These are phyloP conservation scores for Paracamarosporium sp. DNA, from an alignment of 2,329 filamentous ascomycete species.

Conservation along the genomic window DNA sequence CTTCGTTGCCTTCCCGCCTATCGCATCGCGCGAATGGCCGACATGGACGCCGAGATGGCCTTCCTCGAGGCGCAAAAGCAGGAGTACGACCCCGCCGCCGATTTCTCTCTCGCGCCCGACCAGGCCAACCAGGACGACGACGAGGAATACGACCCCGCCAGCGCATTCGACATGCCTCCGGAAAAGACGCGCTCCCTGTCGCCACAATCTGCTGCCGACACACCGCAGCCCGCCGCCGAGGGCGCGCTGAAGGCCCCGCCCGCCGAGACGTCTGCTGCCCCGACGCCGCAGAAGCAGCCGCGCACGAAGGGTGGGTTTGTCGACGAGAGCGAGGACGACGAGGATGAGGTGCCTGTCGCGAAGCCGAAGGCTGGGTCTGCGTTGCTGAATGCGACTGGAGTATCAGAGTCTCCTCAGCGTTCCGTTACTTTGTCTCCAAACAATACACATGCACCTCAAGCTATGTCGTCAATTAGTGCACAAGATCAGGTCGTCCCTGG, in stretches of 20 bases:
- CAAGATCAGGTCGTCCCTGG: slow-evolving; percentile 57
- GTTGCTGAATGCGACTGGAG: slow-evolving; percentile 57
- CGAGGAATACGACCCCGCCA: slow-evolving; percentile 50
- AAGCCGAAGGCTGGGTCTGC: slow-evolving; percentile 57
- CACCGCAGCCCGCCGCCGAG: slow-evolving; percentile 29
- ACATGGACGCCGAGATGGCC: slow-evolving; percentile 61
- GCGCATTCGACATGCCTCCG: slow-evolving; percentile 28
- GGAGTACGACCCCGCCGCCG: slow-evolving; percentile 48
- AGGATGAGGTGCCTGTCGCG: slow-evolving; percentile 56
- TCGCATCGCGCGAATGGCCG: slow-evolving; percentile 9
- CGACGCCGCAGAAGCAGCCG: slow-evolving; percentile 50
- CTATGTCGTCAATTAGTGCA: slow-evolving; percentile 68
- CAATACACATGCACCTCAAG: slow-evolving; percentile 61
- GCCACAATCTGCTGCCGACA: slow-evolving; percentile 39
- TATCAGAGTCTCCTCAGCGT: slow-evolving; percentile 59
- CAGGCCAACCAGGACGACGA: slow-evolving; percentile 47
- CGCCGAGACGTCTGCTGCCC: slow-evolving; percentile 34
- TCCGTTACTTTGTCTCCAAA: slow-evolving; percentile 63
- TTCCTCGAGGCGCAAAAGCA: slow-evolving; percentile 59
- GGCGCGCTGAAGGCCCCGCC: slow-evolving; percentile 31
- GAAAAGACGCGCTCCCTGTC: slow-evolving; percentile 20
- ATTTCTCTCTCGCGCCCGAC: slow-evolving; percentile 49
- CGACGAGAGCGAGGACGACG: slow-evolving; percentile 67
- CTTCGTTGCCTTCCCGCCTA: slow-evolving; percentile 9
- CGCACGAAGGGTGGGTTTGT: slow-evolving; percentile 68